Conservation (phyloP, 768 basidiomycete species). For the Rhizopogon salebrosus region DNA sequence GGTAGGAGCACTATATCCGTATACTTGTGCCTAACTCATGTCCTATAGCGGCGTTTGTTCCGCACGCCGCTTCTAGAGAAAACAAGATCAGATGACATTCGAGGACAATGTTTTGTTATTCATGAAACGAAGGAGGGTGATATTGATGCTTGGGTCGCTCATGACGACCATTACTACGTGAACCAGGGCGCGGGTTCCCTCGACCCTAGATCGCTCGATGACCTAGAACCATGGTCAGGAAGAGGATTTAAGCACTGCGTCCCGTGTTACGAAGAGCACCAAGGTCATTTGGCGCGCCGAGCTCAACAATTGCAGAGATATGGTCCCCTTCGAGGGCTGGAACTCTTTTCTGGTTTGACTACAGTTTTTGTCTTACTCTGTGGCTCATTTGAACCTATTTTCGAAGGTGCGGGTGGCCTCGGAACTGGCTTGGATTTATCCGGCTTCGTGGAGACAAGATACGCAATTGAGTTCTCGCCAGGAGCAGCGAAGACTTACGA, state of each 20-base stretch:
- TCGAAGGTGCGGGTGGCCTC: constrained; percentile 67
- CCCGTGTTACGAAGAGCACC: constrained; percentile 33
- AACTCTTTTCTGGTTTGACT: constrained; percentile 61
- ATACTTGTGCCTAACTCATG: constrained; percentile 7
- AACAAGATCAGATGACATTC: constrained; percentile 34
- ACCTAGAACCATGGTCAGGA: constrained; percentile 20
- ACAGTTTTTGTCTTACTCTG: not conserved
- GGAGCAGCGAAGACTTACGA: constrained; percentile 60
- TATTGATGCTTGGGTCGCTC: constrained; percentile 36
- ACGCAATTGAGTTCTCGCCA: constrained; percentile 63
- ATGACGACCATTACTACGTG: constrained; percentile 58
- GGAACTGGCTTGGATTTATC: constrained; percentile 63
- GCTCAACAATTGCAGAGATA: constrained; percentile 29
- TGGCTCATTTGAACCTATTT: not conserved
- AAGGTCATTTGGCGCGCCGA: constrained; percentile 22
- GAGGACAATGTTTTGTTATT: constrained; percentile 51
- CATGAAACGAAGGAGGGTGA: constrained; percentile 28
- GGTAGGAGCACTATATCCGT: constrained; percentile 22
- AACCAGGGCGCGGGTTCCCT: constrained; percentile 26
- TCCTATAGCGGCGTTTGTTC: constrained; percentile 34
- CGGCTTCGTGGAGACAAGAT: constrained; percentile 56
- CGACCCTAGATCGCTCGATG: constrained; percentile 15
- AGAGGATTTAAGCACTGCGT: constrained; percentile 32
- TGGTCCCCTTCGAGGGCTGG: constrained; percentile 51
- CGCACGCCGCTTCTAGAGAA: constrained; percentile 24